phyloP scores from a whole-genome alignment of 2,329 filamentous ascomycete species.

The Fusarium sp. region DNA sequence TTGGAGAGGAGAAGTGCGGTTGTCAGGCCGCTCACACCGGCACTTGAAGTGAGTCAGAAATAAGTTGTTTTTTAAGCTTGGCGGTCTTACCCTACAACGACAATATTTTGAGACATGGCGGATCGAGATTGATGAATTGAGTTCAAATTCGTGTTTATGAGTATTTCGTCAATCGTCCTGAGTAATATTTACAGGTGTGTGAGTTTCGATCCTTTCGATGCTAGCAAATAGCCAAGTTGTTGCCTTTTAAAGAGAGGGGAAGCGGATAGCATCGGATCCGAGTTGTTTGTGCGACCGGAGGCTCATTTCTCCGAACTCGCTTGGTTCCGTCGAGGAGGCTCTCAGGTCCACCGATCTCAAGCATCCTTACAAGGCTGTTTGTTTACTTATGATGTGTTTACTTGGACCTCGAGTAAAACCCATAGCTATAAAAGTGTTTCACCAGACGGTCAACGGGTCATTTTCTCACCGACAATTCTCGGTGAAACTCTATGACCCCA shows the following conservation, averaged over 20 bases:
- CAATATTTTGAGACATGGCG: background rate
- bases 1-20: slow-evolving; percentile 53
- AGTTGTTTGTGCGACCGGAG: background rate
- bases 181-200: background rate
- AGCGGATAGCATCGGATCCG: background rate
- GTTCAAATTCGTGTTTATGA: background rate
- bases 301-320: background rate
- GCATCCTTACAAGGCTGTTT: background rate
- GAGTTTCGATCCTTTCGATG: background rate
- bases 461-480: background rate
- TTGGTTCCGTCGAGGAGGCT: background rate
- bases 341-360: background rate
- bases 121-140: background rate
- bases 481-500: background rate
- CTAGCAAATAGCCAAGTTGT: background rate
- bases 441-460: background rate
- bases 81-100: background rate
- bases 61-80: too few relatives aligned
- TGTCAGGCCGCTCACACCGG: slow-evolving; percentile 63
- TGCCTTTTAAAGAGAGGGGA: background rate
- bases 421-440: background rate
- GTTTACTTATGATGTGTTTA: background rate
- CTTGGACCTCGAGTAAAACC: background rate
- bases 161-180: background rate
- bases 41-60: slow-evolving; percentile 43